Percentiles rank a stretch among this genome's conserved stretches.
These are phyloP conservation scores for Collybia mongolica DNA, from an alignment of 768 basidiomycete genomes.

Conservation along the genomic window DNA sequence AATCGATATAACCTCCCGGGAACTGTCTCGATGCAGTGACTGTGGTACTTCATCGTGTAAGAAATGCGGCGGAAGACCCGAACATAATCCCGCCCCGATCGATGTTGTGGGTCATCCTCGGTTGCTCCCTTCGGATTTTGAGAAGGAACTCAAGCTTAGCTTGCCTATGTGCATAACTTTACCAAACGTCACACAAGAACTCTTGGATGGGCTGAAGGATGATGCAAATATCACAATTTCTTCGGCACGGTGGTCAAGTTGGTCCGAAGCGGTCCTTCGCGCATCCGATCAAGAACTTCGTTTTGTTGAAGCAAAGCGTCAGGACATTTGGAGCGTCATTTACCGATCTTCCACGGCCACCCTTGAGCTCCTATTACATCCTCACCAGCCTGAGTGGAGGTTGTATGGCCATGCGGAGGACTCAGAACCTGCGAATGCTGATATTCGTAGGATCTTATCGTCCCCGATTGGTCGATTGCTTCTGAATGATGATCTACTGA, in stretches of 20 bases:
- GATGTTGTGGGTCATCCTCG: conserved; percentile 54
- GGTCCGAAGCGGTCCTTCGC: conserved; percentile 65
- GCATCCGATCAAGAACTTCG: conserved; percentile 65
- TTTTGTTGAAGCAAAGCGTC: conserved; percentile 84
- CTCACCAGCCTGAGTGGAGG: conserved; percentile 82
- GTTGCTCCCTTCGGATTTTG: conserved; percentile 71
- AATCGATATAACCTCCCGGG: conserved; percentile 65
- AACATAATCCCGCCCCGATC: conserved; percentile 70
- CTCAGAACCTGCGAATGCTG: conserved; percentile 72
- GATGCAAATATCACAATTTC: conserved; percentile 41
- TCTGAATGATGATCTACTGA: conserved; percentile 55
- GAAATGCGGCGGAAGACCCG: conserved; percentile 88
- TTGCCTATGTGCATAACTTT: conserved; percentile 86
- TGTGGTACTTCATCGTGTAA: conserved; percentile 81
- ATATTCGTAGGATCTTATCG: conserved; percentile 71
- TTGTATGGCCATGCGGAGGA: conserved; percentile 72
- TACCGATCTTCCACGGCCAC: conserved; percentile 71
- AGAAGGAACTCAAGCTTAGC: conserved; percentile 71
- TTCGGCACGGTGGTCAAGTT: conserved; percentile 60
- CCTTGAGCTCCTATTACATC: conserved; percentile 77
- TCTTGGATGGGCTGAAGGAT: conserved; percentile 52
- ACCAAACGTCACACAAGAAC: conserved; percentile 41
- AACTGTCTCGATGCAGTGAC: conserved; percentile 67
- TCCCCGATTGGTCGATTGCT: conserved; percentile 76
- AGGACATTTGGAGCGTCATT: conserved; percentile 81